phyloP scores from a whole-genome alignment of 2,329 filamentous ascomycete species.

The Diplocarpon rosae region DNA sequence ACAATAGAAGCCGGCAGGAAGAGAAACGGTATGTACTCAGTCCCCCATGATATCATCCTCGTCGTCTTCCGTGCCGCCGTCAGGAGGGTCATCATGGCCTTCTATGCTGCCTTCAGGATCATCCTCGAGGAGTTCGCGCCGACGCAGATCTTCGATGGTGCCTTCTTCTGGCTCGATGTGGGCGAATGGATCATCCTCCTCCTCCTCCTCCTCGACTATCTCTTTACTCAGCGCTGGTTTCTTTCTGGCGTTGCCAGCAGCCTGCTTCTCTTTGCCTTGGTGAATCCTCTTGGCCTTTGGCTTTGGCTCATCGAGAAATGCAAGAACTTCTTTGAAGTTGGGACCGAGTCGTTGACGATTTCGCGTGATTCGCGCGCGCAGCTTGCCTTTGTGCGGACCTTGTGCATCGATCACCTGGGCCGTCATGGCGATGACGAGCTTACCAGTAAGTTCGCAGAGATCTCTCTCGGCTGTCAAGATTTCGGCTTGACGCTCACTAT shows the following conservation, averaged over 20 bases:
- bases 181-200: slow-evolving; percentile 32
- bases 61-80: slow-evolving; percentile 24
- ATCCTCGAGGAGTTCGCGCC: slow-evolving; percentile 44
- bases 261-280: slow-evolving; percentile 33
- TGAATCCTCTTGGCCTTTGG: slow-evolving; percentile 32
- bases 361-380: slow-evolving; percentile 61
- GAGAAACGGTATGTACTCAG: slow-evolving; percentile 16
- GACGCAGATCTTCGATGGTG: slow-evolving; percentile 44
- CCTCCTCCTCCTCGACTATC: slow-evolving; percentile 17
- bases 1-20: not conserved
- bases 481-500: slow-evolving; percentile 48
- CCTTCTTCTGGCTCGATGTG: slow-evolving; percentile 46
- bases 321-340: slow-evolving; percentile 77
- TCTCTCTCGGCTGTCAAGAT: slow-evolving; percentile 72
- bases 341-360: slow-evolving; percentile 73
- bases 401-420: slow-evolving; percentile 61
- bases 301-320: slow-evolving; percentile 64
- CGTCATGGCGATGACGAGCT: slow-evolving; percentile 70
- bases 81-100: slow-evolving; percentile 28
- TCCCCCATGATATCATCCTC: slow-evolving; percentile 35
- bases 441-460: slow-evolving; percentile 75
- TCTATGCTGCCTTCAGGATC: slow-evolving; percentile 29
- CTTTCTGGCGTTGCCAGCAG: slow-evolving; percentile 32
- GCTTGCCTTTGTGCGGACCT: slow-evolving; percentile 47
- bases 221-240: slow-evolving; percentile 29